phyloP scores from a whole-genome alignment of 2,329 filamentous ascomycete species.

The Arthrobotrys conoides region DNA sequence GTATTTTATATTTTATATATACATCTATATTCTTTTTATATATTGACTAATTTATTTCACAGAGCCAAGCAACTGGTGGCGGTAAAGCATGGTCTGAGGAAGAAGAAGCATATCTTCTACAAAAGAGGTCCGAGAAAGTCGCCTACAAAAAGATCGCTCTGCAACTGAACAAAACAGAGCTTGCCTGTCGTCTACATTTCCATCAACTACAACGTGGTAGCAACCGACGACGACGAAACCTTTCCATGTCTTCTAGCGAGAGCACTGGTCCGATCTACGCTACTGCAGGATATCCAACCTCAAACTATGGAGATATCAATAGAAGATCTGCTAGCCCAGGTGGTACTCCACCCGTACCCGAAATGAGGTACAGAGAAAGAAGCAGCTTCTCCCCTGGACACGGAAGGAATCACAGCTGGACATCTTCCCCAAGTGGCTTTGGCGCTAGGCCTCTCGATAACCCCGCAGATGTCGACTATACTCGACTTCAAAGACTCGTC shows the following conservation, averaged over 20 bases:
- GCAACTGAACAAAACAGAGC: conserved; percentile 87
- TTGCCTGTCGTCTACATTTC: conserved; percentile 88
- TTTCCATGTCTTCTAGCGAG: conserved; percentile 78
- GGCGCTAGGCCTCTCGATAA: conserved; percentile 62
- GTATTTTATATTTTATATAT: conserved; percentile 13
- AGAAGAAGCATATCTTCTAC: conserved; percentile 87
- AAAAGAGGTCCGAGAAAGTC: conserved; percentile 88
- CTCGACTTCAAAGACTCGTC: conserved; percentile 79
- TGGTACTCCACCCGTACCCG: conserved; percentile 69
- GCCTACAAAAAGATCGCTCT: conserved; percentile 91
- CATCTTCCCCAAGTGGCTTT: conserved; percentile 62
- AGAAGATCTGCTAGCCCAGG: conserved; percentile 61
- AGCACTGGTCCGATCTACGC: conserved; percentile 69
- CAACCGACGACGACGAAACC: conserved; percentile 82
- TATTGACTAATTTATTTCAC: conserved; percentile 42
- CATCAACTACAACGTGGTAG: conserved; percentile 87
- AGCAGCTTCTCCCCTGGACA: conserved; percentile 67
- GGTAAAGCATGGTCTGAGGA: conserved; percentile 88
- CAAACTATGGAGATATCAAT: conserved; percentile 69
- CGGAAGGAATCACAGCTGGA: conserved; percentile 67
- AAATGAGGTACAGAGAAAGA: conserved; percentile 67
- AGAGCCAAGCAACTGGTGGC: conserved; percentile 72
- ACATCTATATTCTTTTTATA: background rate
- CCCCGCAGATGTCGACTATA: conserved; percentile 71
- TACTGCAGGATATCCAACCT: conserved; percentile 69